Base-by-base conservation (phyloP, 2,329 filamentous ascomycete genomes). In the Ophiostoma perfectum region DNA sequence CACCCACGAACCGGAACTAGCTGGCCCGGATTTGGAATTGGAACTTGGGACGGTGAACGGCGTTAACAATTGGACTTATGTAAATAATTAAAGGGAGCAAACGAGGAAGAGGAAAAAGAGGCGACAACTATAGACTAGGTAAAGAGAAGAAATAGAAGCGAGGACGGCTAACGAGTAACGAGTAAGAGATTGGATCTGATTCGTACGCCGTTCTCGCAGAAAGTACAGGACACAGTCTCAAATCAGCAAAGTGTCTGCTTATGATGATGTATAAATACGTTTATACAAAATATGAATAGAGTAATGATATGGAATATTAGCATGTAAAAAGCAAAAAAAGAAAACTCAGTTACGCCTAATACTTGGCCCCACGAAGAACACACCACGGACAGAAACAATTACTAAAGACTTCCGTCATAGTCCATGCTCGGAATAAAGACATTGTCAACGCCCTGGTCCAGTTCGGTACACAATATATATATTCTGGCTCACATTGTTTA, bases 91-190 rank as follows among this genome's bases (percentile, higher is more conserved):
- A 9, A 55, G 49, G n/a, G 49, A 60, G 55, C 36, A 38, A 38
- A 38, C 27, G n/a, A 60, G 27, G 55, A 60, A 60, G 14, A 12
- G 55, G 55, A 60, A 60, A 60, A 60, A 38, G 27, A 60, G 27
- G 12, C 36, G 18, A 12, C 55, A 60, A 5, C 27, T 12, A 27
- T 12, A 16, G 9, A 38, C 55, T 60, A 60, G 55, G 55, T 16
- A 38, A 55, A 60, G 55, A 60, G 16, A 60, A 60, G 55, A 14
- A 60, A 60, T 60, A 38, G 55, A 60, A 60, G 55, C 55, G 55
- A 60, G 27, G 55, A 36, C 9, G 27, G 12, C 9, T 7, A 60
- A 60, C 55, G 36, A 60, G 55, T 12, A 6, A 44, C 27, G 27
- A 27, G 27, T 27, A 27, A 27, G 27, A 27, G 27, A 27, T 27